Conservation (phyloP, 2,329 filamentous ascomycete genomes). For the Parafenestella ontariensis region DNA sequence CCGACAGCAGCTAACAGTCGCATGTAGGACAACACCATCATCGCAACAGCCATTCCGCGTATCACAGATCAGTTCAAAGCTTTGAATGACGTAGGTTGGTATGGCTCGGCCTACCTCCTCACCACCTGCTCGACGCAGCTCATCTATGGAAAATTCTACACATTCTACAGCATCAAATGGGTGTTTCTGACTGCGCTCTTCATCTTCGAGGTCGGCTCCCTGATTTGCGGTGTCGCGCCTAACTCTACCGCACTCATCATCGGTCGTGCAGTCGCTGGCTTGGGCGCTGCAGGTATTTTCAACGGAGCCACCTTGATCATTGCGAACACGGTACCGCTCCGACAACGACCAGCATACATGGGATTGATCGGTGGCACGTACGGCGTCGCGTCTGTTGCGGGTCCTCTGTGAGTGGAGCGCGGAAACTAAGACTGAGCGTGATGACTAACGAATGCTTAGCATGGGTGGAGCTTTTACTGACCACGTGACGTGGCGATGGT, state of each 20-base stretch:
- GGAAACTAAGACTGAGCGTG: conserved; percentile 10
- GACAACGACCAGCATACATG: conserved; percentile 57
- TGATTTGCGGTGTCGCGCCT: conserved; percentile 60
- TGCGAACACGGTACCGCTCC: conserved; percentile 53
- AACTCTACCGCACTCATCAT: conserved; percentile 59
- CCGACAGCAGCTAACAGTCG: background rate
- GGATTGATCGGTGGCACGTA: conserved; percentile 59
- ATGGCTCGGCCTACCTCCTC: conserved; percentile 52
- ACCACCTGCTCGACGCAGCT: conserved; percentile 52
- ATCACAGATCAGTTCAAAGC: conserved; percentile 58
- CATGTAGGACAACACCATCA: conserved; percentile 56
- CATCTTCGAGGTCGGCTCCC: conserved; percentile 61
- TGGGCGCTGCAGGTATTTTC: conserved; percentile 60
- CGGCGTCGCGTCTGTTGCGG: conserved; percentile 56
- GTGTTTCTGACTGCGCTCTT: conserved; percentile 53
- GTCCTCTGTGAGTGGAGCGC: conserved; percentile 50
- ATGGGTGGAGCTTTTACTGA: conserved; percentile 57
- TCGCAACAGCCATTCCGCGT: conserved; percentile 56
- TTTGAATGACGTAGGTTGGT: conserved; percentile 57
- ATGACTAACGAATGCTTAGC: conserved; percentile 38
- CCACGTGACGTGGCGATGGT: conserved; percentile 57
- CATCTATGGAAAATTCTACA: conserved; percentile 54
- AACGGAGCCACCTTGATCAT: conserved; percentile 58
- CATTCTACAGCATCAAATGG: conserved; percentile 57
- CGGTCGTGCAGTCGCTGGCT: conserved; percentile 59